Conservation (phyloP, 805 yeast genomes). For the Blastobotrys muscicola region DNA sequence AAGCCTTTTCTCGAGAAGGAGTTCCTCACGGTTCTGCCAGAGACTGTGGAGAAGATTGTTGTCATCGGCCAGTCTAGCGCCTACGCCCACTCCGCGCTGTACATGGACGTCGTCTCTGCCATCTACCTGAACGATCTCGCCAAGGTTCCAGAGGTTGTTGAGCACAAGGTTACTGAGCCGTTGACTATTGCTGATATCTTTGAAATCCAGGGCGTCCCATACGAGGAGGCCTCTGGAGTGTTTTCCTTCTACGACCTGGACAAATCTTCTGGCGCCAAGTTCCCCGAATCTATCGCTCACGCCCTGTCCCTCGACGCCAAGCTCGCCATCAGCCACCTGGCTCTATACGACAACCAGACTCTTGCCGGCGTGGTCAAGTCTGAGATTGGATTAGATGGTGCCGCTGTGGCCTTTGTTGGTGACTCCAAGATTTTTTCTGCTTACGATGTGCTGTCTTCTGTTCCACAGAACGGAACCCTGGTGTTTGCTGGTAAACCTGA, state of each 20-base stretch:
- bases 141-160: slow-evolving; percentile 21
- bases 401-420: slow-evolving; percentile 59
- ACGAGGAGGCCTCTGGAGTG: slow-evolving; percentile 24
- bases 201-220: slow-evolving; percentile 16
- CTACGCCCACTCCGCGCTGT: slow-evolving; percentile 38
- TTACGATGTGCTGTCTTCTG: slow-evolving; percentile 55
- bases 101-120: slow-evolving; percentile 65
- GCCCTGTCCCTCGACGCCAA: slow-evolving; percentile 50
- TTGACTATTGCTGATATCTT: slow-evolving; percentile 15
- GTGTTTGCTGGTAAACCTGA: slow-evolving; percentile 31
- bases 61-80: slow-evolving; percentile 51
- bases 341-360: slow-evolving; percentile 60
- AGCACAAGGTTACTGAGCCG: slow-evolving; percentile 24
- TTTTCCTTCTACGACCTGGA: slow-evolving; percentile 64
- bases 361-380: slow-evolving; percentile 72
- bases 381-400: slow-evolving; percentile 39
- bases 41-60: slow-evolving; percentile 47
- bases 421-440: slow-evolving; percentile 43
- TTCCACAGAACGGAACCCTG: slow-evolving; percentile 46
- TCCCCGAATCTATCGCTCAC: slow-evolving; percentile 58
- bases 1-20: slow-evolving; percentile 62
- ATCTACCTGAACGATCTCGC: slow-evolving; percentile 16
- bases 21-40: slow-evolving; percentile 53
- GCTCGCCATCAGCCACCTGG: slow-evolving; percentile 44
- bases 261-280: slow-evolving; percentile 41